Evolutionary conservation across 208 protist species (phyloP).

Genomic region (Porcisia hertigi): DNA sequence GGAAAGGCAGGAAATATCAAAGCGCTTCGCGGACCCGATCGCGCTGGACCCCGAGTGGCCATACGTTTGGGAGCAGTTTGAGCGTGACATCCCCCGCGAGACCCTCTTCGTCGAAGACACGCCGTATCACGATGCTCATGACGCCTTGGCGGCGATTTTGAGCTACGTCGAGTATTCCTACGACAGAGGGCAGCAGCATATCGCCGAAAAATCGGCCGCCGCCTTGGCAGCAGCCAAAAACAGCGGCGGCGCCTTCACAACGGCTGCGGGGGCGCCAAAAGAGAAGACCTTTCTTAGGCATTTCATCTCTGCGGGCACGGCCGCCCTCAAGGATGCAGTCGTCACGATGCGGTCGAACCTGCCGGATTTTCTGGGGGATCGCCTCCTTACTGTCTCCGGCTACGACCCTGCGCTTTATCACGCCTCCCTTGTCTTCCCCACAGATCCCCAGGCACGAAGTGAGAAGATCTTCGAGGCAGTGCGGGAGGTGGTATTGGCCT

Average conservation of each 20-base stretch:
- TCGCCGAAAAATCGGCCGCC: conserved; percentile 24
- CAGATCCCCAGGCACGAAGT: conserved; percentile 34
- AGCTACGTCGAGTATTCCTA: conserved; percentile 65
- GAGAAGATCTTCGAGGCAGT: conserved; percentile 46
- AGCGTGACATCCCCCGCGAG: conserved; percentile 55
- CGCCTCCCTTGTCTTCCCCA: conserved; percentile 33
- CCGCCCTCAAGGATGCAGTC: conserved; percentile 30
- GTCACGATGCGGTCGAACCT: conserved; percentile 31
- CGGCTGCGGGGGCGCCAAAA: neutral
- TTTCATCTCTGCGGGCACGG: conserved; percentile 24
- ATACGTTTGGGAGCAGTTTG: conserved; percentile 64
- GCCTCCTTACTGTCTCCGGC: conserved; percentile 31
- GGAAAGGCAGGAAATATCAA: conserved; percentile 13
- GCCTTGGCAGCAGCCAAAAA: conserved; percentile 13
- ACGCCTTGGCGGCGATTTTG: conserved; percentile 47
- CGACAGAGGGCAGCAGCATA: conserved; percentile 25
- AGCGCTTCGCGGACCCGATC: conserved; percentile 29
- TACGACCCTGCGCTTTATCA: conserved; percentile 24
- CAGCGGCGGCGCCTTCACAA: neutral
- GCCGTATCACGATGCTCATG: conserved; percentile 33
- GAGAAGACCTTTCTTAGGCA: conserved; percentile 31
- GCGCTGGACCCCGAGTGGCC: conserved; percentile 38
- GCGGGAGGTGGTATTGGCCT: conserved; percentile 55
- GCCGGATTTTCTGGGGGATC: conserved; percentile 38
- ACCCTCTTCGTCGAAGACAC: conserved; percentile 49